Evolutionary conservation across 768 basidiomycete species (phyloP), one percentile per base, ranked within the genome.

Genomic region (Phlebiopsis gigantea): DNA sequence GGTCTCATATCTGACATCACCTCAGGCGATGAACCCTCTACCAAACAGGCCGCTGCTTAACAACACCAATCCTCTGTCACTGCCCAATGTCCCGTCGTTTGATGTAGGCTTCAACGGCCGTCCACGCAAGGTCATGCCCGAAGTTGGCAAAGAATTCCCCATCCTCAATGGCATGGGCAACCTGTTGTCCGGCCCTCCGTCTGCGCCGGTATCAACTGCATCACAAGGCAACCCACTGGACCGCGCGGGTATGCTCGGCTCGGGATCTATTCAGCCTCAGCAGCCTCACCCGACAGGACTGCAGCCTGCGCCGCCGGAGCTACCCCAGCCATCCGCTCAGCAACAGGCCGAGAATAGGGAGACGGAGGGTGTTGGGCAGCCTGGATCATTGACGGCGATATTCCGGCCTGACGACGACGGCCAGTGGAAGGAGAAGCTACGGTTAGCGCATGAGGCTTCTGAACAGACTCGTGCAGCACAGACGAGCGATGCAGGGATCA

Each of bases 11-110:
- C 77, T 99, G 53, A 99, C 97, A 1, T 98, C 96, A 0, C 87
- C 93, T 0, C 91, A 97, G 70, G 95, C 97, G 5, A 88, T 98
- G 81, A 99, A 99, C 69, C 97, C 97, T 44, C 78, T 98, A 50
- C 93, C 93, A 2, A 90, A 93, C 58, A 83, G 92, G 64, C 88
- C 91, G 2, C 77, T 93, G 56, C 71, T 86, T 56, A 83, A 79
- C 63, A 89, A 83, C 65, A 70, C 85, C 26, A 78, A 85, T 53
- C 80, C 85, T 34, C 76, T 87, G 59, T 74, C 84, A 39, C 73
- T 88, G 56, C 86, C 85, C 49, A 88, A 88, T 63, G 79, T 86
- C 15, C 84, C 87, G 47, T 78, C 84, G 9, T 90, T 88, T 63
- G 90, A 92, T 49, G 81, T 87, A 63, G 75, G 80, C 21, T 91